phyloP scores from a whole-genome alignment of 139 green algal species.

The Chlamydomonas schloesseri region DNA sequence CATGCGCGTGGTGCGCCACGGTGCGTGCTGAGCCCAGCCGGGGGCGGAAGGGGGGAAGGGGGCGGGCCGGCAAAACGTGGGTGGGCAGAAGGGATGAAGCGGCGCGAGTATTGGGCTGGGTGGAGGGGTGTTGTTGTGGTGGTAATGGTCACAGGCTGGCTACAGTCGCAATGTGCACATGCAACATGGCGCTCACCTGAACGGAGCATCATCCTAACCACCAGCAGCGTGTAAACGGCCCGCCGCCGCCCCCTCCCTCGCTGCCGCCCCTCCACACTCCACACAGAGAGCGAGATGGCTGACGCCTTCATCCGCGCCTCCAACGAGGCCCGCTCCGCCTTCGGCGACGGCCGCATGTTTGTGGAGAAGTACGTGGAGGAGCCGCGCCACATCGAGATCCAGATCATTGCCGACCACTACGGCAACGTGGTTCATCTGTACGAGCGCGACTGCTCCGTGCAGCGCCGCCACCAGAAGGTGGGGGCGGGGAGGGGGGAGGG shows the following conservation, averaged over 20 bases:
- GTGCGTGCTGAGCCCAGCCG: conserved; percentile 10
- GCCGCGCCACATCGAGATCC: conserved; percentile 86
- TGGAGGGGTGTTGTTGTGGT: too few relatives aligned
- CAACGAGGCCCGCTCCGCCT: conserved; percentile 87
- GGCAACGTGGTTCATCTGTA: conserved; percentile 97
- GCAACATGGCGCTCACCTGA: too few relatives aligned
- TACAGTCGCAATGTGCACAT: too few relatives aligned
- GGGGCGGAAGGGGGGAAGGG: background rate
- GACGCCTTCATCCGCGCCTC: conserved; percentile 83
- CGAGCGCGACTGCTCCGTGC: conserved; percentile 97
- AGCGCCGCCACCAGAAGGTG: conserved; percentile 98
- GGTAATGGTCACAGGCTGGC: too few relatives aligned
- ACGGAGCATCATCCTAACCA: too few relatives aligned
- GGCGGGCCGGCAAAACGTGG: background rate
- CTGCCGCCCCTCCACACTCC: too few relatives aligned
- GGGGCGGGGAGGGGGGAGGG: background rate
- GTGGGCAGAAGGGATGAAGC: background rate
- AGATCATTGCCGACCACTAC: conserved; percentile 94
- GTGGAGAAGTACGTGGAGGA: conserved; percentile 95
- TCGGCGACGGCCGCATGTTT: conserved; percentile 97
- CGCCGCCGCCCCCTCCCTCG: too few relatives aligned
- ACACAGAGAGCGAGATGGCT: conserved; percentile 80
- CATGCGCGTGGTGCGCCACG: conserved; percentile 90
- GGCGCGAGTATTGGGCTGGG: too few relatives aligned
- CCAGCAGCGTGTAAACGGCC: too few relatives aligned